phyloP scores from a whole-genome alignment of 108 stramenopile genomes.

The Cyclotella atomus region DNA sequence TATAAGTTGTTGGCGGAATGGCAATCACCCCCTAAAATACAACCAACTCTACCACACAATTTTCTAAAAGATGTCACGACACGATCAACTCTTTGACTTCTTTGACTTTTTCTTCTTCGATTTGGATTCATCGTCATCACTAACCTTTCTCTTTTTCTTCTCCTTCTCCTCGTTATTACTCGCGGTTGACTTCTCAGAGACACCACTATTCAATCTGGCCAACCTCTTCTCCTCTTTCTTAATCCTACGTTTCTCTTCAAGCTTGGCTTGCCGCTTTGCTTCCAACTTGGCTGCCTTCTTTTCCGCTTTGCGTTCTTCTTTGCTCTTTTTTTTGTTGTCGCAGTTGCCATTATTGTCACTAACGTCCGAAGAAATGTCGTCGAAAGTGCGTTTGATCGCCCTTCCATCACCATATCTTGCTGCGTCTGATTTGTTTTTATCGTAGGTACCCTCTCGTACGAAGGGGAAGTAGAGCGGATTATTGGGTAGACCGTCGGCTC shows the following conservation, averaged over 20 bases:
- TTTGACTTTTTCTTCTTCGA: conserved; percentile 5
- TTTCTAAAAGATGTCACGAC: no score
- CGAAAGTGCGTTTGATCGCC: conserved; percentile 81
- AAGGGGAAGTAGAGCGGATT: conserved; percentile 83
- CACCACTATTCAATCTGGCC: conserved; percentile 9
- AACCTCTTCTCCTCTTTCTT: conserved; percentile 50
- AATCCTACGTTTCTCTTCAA: conserved; percentile 68
- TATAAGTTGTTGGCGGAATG: no score
- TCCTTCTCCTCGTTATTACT: conserved; percentile 24
- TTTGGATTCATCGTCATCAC: not conserved
- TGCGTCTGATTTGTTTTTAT: conserved; percentile 48
- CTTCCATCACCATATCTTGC: conserved; percentile 76
- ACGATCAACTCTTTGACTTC: conserved; percentile 2
- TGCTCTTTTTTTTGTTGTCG: conserved; percentile 19
- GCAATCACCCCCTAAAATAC: no score
- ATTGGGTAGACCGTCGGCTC: conserved; percentile 76
- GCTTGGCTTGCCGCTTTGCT: conserved; percentile 56
- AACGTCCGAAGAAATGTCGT: conserved; percentile 56
- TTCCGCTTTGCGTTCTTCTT: conserved; percentile 32
- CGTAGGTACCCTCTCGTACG: conserved; percentile 73
- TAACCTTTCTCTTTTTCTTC: conserved; percentile 27
- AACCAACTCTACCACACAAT: no score
- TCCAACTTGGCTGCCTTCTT: conserved; percentile 35
- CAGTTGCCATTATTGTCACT: conserved; percentile 3
- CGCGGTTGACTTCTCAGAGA: not conserved